A percentile compares a stretch with the other conserved stretches of the same genome.
Conservation (phyloP, 164 flowering plant genomes). For the Sedum album region DNA sequence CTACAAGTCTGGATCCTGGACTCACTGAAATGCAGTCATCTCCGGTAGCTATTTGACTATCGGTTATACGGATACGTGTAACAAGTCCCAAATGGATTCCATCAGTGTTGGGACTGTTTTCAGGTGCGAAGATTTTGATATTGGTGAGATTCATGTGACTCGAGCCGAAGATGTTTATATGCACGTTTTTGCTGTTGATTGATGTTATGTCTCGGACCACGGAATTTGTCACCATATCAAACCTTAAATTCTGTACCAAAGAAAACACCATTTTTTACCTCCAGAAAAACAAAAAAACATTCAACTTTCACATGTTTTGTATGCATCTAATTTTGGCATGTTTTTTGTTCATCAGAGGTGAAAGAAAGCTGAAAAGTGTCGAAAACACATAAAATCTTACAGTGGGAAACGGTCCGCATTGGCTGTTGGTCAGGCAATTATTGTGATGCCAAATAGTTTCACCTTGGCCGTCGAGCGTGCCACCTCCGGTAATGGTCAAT, state of each 20-base stretch:
- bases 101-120: slow-evolving; percentile 39
- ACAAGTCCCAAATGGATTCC: slow-evolving; percentile 34
- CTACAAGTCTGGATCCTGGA: slow-evolving; percentile 22
- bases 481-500: not conserved
- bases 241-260: slow-evolving; percentile 9
- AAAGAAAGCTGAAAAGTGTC: not conserved
- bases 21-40: slow-evolving; percentile 43
- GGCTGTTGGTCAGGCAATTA: not conserved
- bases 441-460: slow-evolving; percentile 1
- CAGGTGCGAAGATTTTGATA: slow-evolving; percentile 25
- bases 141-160: slow-evolving; percentile 15
- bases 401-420: not conserved
- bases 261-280: no score
- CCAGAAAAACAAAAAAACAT: no score
- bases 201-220: slow-evolving; percentile 5
- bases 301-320: no score
- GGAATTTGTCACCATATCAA: slow-evolving; percentile 26
- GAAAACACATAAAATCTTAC: not conserved
- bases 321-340: not conserved
- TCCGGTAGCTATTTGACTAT: slow-evolving; percentile 25
- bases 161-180: slow-evolving; percentile 23
- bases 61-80: slow-evolving; percentile 13
- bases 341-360: not conserved
- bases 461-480: not conserved
- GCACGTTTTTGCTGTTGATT: slow-evolving; percentile 30